Percentiles rank a stretch among this genome's conserved stretches.
phyloP scores from a whole-genome alignment of 2,329 filamentous ascomycete species.

The Verticillium nubilum region DNA sequence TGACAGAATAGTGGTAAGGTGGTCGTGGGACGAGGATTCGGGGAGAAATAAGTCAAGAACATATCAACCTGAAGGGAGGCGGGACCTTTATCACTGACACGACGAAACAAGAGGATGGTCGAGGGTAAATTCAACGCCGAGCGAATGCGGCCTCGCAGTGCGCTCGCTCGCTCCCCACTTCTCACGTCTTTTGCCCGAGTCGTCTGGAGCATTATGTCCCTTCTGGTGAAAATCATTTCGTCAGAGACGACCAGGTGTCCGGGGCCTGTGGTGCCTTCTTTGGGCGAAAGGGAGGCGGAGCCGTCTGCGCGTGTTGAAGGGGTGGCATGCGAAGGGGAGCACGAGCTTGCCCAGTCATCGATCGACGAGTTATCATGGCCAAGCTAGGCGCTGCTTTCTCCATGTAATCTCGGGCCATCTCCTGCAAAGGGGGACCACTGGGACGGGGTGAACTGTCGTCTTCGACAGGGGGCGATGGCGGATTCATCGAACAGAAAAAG shows the following conservation, averaged over 20 bases:
- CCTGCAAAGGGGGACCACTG: conserved; percentile 22
- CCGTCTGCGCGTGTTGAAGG: conserved; percentile 6
- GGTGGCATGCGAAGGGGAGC: conserved; percentile 4
- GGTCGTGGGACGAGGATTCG: conserved; percentile 15
- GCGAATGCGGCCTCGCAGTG: background rate
- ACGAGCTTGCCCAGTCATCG: conserved; percentile 26
- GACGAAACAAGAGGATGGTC: background rate
- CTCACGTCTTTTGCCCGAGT: background rate
- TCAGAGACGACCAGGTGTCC: conserved; percentile 10
- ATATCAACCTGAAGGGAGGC: background rate
- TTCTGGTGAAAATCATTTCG: conserved; percentile 8
- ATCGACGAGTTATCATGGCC: conserved; percentile 28
- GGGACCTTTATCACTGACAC: conserved; percentile 5
- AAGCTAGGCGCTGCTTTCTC: conserved; percentile 10
- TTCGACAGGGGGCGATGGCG: background rate
- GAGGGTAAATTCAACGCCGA: background rate
- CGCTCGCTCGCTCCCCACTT: background rate
- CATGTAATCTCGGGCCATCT: conserved; percentile 27
- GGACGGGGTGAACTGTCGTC: conserved; percentile 3
- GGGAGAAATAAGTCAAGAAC: background rate
- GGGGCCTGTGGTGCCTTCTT: conserved; percentile 4
- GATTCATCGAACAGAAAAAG: background rate
- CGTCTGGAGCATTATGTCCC: background rate
- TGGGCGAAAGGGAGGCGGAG: conserved; percentile 10
- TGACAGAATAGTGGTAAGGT: conserved; percentile 5